Conservation (phyloP, 768 basidiomycete species). For the Leccinellum rugosiceps region DNA sequence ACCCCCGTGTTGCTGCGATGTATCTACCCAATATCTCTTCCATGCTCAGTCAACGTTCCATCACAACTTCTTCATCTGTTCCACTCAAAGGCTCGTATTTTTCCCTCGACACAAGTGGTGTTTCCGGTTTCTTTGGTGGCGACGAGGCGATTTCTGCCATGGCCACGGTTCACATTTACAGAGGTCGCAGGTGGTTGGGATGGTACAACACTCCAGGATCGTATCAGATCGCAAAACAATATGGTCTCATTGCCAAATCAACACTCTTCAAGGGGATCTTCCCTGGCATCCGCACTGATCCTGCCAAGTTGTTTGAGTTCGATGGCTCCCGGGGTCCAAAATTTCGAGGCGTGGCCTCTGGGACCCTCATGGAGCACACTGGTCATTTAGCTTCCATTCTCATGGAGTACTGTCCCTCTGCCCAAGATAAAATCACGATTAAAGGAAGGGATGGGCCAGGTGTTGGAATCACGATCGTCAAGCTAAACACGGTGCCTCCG, state of each 20-base stretch:
- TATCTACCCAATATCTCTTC: background rate
- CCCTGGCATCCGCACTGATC: conserved; percentile 13
- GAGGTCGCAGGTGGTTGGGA: conserved; percentile 26
- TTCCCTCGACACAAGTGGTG: conserved; percentile 24
- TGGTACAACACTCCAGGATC: conserved; percentile 36
- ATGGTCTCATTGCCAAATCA: conserved; percentile 19
- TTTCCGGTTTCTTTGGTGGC: conserved; percentile 31
- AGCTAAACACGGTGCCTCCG: background rate
- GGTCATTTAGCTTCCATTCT: conserved; percentile 7
- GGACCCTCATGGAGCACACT: conserved; percentile 7
- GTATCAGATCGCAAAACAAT: conserved; percentile 26
- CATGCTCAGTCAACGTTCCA: background rate
- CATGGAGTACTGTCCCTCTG: background rate
- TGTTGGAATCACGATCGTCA: background rate
- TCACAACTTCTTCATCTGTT: background rate
- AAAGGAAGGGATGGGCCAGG: background rate
- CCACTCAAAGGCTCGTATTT: conserved; percentile 1
- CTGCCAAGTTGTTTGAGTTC: conserved; percentile 3
- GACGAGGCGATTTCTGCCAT: conserved; percentile 32
- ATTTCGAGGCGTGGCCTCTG: conserved; percentile 3
- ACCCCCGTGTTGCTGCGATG: background rate
- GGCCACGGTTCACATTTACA: conserved; percentile 27
- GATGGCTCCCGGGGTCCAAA: background rate
- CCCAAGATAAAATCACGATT: background rate
- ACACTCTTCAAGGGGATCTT: conserved; percentile 10